Evolutionary conservation across 176 grass and related monocot species (phyloP).

Genomic region (Triticum aestivum): IWGSC_CS_RefSeq_v2.1 NC_057799.1:113700600-113701099

Average conservation of each 20-base stretch:
- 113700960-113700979: not conserved
- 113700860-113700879: constrained; percentile 40
- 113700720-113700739: constrained; percentile 84
- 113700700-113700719: constrained; percentile 98
- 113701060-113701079: constrained; percentile 35
- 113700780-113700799: constrained; percentile 76
- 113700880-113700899: constrained; percentile 27
- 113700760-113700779: constrained; percentile 90
- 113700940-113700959: constrained; percentile 31
- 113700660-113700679: constrained; percentile 95
- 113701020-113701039: constrained; percentile 30
- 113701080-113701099: not conserved
- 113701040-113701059: constrained; percentile 19
- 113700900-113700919: constrained; percentile 12
- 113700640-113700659: constrained; percentile 64
- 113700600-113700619: constrained; percentile 21
- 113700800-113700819: constrained; percentile 91
- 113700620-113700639: constrained; percentile 23
- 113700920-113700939: constrained; percentile 5
- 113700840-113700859: constrained; percentile 83
- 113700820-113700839: constrained; percentile 82
- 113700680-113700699: constrained; percentile 90
- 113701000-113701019: constrained; percentile 40
- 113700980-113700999: constrained; percentile 25
- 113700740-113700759: constrained; percentile 96